Conservation (phyloP, 73 alveolate genomes). For the Stentor roeselii region DNA sequence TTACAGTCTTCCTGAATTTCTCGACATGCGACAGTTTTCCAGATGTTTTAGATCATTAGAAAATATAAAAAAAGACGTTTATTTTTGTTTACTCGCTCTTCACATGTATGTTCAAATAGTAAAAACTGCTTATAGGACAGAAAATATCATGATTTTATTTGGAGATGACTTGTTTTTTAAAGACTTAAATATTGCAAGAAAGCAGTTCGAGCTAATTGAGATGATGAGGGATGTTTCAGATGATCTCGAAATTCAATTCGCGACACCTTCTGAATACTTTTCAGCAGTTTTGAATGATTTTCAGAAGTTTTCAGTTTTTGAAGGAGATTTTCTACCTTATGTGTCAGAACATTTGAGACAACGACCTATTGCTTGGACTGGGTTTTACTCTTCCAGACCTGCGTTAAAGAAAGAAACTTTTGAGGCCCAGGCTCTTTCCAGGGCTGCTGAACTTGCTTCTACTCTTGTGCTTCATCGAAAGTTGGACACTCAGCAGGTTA, state of each 20-base stretch:
- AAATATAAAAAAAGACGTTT: neutral
- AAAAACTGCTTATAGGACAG: neutral
- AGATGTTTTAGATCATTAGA: neutral
- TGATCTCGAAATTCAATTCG: neutral
- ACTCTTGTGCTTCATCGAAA: neutral
- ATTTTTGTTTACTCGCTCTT: neutral
- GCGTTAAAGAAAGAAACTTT: neutral
- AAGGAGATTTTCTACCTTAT: conserved; percentile 17
- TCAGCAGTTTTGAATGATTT: neutral
- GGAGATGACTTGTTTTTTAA: conserved; percentile 12
- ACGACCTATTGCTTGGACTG: conserved; percentile 17
- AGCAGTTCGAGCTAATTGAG: neutral
- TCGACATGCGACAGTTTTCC: neutral
- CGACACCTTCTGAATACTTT: conserved; percentile 19
- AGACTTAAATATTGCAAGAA: neutral
- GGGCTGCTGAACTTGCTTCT: neutral
- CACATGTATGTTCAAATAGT: neutral
- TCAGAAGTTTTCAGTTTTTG: neutral
- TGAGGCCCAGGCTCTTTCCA: neutral
- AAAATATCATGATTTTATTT: conserved; percentile 12
- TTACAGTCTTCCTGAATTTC: neutral
- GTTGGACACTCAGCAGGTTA: neutral
- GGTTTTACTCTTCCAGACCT: conserved; percentile 20
- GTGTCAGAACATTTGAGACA: neutral
- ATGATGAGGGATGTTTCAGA: neutral